Percentiles rank a stretch among this genome's conserved stretches.
These are phyloP conservation scores for Citrullus mucosospermus DNA, from an alignment of 306 rosid genomes.

Conservation along the genomic window DNA sequence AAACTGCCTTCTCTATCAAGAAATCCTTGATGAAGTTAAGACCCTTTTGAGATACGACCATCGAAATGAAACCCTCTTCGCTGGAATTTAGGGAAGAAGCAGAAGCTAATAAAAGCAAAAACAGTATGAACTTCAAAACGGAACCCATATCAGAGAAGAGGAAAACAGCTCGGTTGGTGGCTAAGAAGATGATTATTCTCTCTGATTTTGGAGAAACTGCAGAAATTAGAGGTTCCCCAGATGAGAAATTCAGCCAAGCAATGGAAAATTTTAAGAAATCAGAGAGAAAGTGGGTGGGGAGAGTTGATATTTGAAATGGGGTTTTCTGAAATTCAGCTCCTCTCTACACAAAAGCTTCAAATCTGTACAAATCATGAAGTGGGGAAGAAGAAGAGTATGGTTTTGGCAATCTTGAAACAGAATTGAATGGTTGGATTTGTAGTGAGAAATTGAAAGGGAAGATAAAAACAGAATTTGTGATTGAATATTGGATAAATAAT, in stretches of 20 bases:
- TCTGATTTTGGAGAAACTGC: not conserved
- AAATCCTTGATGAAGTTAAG: slow-evolving; percentile 61
- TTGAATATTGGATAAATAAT: not conserved
- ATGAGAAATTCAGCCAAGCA: not conserved
- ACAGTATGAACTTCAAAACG: slow-evolving; percentile 16
- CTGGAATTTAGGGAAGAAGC: slow-evolving; percentile 18
- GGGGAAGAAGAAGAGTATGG: not conserved
- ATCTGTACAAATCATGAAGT: not conserved
- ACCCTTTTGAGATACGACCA: slow-evolving; percentile 50
- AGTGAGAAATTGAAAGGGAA: not conserved
- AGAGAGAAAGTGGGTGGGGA: not conserved
- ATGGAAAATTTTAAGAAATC: not conserved
- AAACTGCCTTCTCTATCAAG: slow-evolving; percentile 44
- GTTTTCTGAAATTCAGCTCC: not conserved
- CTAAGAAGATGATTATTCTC: not conserved
- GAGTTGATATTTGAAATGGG: not conserved
- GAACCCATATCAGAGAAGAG: slow-evolving; percentile 13
- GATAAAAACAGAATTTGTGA: not conserved
- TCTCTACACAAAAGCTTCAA: not conserved
- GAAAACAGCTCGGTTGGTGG: not conserved
- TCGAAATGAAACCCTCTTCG: slow-evolving; percentile 55
- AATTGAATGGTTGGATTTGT: not conserved
- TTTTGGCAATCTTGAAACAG: not conserved
- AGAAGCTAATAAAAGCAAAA: slow-evolving; percentile 21
- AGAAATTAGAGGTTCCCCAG: not conserved